phyloP scores from a whole-genome alignment of 225 moss, liverwort and hornwort genomes.

The Marchantia polymorpha region DNA sequence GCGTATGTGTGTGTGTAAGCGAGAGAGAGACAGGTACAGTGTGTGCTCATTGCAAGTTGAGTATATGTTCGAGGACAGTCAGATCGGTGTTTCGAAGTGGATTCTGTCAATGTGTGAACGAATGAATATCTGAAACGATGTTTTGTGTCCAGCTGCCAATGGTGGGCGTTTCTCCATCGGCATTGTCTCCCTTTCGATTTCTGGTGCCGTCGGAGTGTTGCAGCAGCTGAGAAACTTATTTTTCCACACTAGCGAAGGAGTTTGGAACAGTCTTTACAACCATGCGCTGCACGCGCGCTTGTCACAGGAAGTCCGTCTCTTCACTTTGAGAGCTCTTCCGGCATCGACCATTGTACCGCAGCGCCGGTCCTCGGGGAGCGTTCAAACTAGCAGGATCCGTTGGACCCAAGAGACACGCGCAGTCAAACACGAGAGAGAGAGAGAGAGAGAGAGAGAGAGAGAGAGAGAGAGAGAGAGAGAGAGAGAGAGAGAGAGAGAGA shows the following conservation, averaged over 20 bases:
- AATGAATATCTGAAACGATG: neutral
- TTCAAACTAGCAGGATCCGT: neutral
- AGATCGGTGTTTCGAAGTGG: neutral
- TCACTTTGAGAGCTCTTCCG: neutral
- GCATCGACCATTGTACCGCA: neutral
- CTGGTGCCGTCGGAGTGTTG: neutral
- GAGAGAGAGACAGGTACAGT: neutral
- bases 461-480: slow-evolving; percentile 14
- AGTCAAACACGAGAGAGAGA: neutral
- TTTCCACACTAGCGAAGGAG: slow-evolving; percentile 1
- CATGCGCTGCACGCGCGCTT: slow-evolving; percentile 28
- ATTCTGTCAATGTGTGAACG: neutral
- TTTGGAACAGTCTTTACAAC: neutral
- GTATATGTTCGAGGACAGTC: neutral
- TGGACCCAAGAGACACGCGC: neutral
- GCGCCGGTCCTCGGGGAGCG: neutral
- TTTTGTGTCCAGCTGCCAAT: neutral
- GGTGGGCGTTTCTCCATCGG: slow-evolving; percentile 15
- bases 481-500: neutral
- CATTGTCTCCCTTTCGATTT: slow-evolving; percentile 15
- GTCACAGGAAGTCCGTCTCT: slow-evolving; percentile 27
- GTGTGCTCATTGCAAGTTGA: neutral
- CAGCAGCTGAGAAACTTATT: slow-evolving; percentile 5
- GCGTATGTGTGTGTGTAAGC: too few species aligned
- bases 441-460: slow-evolving; percentile 14